Percentiles rank a stretch among this genome's conserved stretches.
These are phyloP conservation scores for Ogataea naganishii DNA, from an alignment of 805 yeast genomes.

Conservation along the genomic window DNA sequence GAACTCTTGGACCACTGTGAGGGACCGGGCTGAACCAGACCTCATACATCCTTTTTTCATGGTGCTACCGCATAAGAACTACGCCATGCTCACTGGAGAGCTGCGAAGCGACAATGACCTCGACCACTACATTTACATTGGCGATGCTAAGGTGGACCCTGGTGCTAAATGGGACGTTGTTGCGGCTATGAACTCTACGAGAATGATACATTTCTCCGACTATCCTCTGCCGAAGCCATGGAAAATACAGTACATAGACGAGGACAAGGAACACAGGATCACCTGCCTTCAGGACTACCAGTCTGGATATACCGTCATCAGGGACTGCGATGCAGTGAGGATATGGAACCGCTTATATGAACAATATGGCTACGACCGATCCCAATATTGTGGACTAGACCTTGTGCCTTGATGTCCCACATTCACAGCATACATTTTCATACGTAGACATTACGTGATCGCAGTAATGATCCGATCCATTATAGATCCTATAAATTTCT, in stretches of 20 bases:
- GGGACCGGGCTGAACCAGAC: not conserved
- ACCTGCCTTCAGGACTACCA: conserved; percentile 7
- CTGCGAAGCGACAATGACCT: conserved; percentile 20
- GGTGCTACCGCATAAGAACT: conserved; percentile 41
- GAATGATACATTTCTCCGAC: conserved; percentile 56
- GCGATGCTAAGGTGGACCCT: conserved; percentile 35
- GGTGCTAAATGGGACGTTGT: conserved; percentile 17
- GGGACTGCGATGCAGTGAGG: conserved; percentile 23
- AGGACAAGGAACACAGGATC: conserved; percentile 6
- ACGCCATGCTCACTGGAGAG: conserved; percentile 46
- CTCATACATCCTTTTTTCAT: conserved; percentile 20
- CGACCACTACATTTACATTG: conserved; percentile 31
- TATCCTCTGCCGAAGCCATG: conserved; percentile 64
- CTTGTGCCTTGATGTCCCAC: conserved; percentile 3
- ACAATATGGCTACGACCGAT: conserved; percentile 10
- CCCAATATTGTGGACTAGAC: conserved; percentile 7
- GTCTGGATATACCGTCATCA: conserved; percentile 14
- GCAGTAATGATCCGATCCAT: too few species aligned
- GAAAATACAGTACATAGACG: conserved; percentile 23
- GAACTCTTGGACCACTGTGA: conserved; percentile 2
- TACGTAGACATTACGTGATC: too few species aligned
- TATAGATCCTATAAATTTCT: too few species aligned
- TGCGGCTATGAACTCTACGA: too few species aligned
- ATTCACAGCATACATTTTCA: too few species aligned
- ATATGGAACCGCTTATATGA: conserved; percentile 24